Conservation (phyloP, 2,329 filamentous ascomycete genomes). For the Aspergillus brasiliensis region DNA sequence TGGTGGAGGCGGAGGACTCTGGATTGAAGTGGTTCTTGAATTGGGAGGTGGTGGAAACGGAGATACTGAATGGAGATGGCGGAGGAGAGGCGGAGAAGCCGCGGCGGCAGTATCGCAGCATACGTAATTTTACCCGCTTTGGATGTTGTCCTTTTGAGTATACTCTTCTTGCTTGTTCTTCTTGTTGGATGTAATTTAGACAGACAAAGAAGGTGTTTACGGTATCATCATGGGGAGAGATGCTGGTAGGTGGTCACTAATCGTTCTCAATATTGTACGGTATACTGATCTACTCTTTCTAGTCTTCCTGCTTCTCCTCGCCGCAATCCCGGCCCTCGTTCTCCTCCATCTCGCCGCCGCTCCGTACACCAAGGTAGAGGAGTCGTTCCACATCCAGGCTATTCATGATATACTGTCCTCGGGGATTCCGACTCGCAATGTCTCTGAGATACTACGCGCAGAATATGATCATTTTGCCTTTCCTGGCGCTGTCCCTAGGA, state of each 20-base stretch:
- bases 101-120: neutral
- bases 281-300: neutral
- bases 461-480: slow-evolving; percentile 90
- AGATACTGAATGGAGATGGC: neutral
- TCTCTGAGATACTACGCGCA: slow-evolving; percentile 56
- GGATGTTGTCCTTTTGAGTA: neutral
- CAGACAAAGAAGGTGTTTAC: neutral
- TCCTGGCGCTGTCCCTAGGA: slow-evolving; percentile 86
- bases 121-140: neutral
- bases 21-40: slow-evolving; percentile 10
- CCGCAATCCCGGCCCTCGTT: slow-evolving; percentile 65
- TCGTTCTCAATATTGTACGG: neutral
- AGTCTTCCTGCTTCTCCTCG: slow-evolving; percentile 31
- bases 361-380: slow-evolving; percentile 96
- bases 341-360: slow-evolving; percentile 71
- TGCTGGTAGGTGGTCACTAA: slow-evolving; percentile 13
- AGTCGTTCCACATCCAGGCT: slow-evolving; percentile 97
- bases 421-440: slow-evolving; percentile 66
- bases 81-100: neutral
- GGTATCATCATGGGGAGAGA: slow-evolving; percentile 28
- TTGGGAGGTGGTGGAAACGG: no score
- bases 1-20: slow-evolving; percentile 4
- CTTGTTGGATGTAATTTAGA: neutral
- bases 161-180: neutral
- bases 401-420: slow-evolving; percentile 85